Percentiles rank a stretch among this genome's conserved stretches.
Evolutionary conservation across 768 basidiomycete genomes (phyloP).

Genomic region (Plicaturopsis crispa): DNA sequence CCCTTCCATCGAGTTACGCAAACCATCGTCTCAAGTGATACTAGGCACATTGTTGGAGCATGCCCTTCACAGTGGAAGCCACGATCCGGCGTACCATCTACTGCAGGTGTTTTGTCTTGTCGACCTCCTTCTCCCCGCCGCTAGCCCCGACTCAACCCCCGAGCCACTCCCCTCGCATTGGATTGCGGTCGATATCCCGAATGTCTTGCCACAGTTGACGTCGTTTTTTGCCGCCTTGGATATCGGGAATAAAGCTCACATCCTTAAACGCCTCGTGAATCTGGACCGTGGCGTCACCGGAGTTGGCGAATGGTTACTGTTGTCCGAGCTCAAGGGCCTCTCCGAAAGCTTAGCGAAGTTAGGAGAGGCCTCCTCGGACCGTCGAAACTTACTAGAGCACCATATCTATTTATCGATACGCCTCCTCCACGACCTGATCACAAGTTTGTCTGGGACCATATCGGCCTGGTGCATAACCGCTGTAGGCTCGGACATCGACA

Average conservation of each 20-base stretch:
- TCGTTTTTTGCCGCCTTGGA: conserved; percentile 52
- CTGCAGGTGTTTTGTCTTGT: conserved; percentile 49
- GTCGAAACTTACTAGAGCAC: conserved; percentile 33
- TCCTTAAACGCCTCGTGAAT: conserved; percentile 46
- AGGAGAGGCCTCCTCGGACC: no score
- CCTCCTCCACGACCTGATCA: conserved; percentile 38
- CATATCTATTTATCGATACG: conserved; percentile 43
- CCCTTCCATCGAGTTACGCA: conserved; percentile 25
- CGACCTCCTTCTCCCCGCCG: conserved; percentile 45
- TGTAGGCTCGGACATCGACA: conserved; percentile 35
- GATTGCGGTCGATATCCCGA: conserved; percentile 49
- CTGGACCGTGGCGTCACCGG: conserved; percentile 52
- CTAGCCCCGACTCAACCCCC: conserved; percentile 10
- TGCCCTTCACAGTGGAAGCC: conserved; percentile 25
- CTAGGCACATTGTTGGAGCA: conserved; percentile 51
- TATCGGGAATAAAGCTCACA: conserved; percentile 40
- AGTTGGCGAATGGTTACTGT: conserved; percentile 62
- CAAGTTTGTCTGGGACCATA: conserved; percentile 25
- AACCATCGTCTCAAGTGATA: conserved; percentile 39
- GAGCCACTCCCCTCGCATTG: conserved; percentile 34
- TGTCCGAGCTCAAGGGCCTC: conserved; percentile 55
- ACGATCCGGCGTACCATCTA: conserved; percentile 53
- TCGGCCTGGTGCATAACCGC: conserved; percentile 36
- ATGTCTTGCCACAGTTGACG: conserved; percentile 43
- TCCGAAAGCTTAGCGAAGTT: conserved; percentile 28